Conservation (phyloP, 768 basidiomycete species). For the Boletus vermiculosoides region DNA sequence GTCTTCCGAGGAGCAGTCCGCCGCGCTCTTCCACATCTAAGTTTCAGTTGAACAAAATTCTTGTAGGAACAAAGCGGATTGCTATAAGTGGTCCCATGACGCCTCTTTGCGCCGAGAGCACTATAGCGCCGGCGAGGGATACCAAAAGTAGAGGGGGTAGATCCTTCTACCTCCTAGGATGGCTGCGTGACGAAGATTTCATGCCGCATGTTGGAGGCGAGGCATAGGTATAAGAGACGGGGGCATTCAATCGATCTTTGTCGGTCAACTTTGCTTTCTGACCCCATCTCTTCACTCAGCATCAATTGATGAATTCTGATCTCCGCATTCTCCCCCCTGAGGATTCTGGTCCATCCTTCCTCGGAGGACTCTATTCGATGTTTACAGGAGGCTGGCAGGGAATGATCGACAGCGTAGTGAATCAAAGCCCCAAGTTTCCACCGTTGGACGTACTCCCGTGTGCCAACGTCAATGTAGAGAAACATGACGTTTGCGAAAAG, state of each 20-base stretch:
- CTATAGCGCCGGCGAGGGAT: neutral
- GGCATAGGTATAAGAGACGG: conserved; percentile 9
- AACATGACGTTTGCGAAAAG: conserved; percentile 27
- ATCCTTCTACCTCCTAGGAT: conserved; percentile 13
- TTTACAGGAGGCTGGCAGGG: conserved; percentile 15
- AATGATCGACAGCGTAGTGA: conserved; percentile 5
- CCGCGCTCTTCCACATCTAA: neutral
- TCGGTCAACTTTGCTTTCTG: neutral
- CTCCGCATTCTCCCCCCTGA: conserved; percentile 21
- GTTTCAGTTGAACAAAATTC: neutral
- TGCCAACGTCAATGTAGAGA: conserved; percentile 32
- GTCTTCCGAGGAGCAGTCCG: neutral
- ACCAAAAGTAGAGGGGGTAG: conserved; percentile 12
- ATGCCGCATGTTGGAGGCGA: conserved; percentile 19
- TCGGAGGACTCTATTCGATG: conserved; percentile 8
- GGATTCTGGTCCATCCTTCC: conserved; percentile 10
- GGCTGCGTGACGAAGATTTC: neutral
- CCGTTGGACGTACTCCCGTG: conserved; percentile 35
- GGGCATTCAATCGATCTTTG: neutral
- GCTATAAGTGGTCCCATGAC: neutral
- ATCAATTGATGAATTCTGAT: conserved; percentile 12
- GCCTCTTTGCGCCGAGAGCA: neutral
- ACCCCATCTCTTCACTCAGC: neutral
- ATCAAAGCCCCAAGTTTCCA: conserved; percentile 18
- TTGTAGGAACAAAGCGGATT: neutral